These are phyloP conservation scores for Zygotorulaspora mrakii DNA, from an alignment of 1,139 yeast genomes.

Conservation along the genomic window DNA sequence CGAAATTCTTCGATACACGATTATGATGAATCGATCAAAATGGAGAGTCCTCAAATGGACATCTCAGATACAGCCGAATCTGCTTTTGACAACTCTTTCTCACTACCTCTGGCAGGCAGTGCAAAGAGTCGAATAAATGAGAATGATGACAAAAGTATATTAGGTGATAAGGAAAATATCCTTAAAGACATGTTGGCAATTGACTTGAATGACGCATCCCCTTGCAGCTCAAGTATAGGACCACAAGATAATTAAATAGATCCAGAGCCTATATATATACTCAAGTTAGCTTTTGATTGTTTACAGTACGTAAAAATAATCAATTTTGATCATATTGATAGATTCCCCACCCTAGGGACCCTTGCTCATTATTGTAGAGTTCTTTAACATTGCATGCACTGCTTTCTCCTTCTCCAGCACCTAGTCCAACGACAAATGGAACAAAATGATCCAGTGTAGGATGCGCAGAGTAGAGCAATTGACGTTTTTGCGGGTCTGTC, in stretches of 20 bases:
- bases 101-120: constrained; percentile 20
- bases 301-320: too few relatives aligned
- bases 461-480: constrained; percentile 53
- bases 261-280: background rate
- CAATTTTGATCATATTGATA: constrained; percentile 47
- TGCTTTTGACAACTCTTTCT: constrained; percentile 15
- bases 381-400: constrained; percentile 40
- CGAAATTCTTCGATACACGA: constrained; percentile 5
- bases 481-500: constrained; percentile 31
- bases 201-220: constrained; percentile 2
- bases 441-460: constrained; percentile 73
- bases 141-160: constrained; percentile 1
- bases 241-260: background rate
- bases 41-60: constrained; percentile 1
- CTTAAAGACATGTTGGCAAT: constrained; percentile 8
- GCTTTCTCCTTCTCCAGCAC: constrained; percentile 44
- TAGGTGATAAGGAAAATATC: constrained; percentile 4
- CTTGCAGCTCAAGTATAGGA: background rate
- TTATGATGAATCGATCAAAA: background rate
- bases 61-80: constrained; percentile 6
- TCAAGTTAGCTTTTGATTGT: too few relatives aligned
- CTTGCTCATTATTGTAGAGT: constrained; percentile 44
- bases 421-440: constrained; percentile 67
- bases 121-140: constrained; percentile 12
- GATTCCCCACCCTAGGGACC: constrained; percentile 65